A percentile compares a stretch with the other conserved stretches of the same genome.
These are phyloP conservation scores for Colletotrichum sansevieriae DNA, from an alignment of 2,329 filamentous ascomycete species.

Conservation along the genomic window DNA sequence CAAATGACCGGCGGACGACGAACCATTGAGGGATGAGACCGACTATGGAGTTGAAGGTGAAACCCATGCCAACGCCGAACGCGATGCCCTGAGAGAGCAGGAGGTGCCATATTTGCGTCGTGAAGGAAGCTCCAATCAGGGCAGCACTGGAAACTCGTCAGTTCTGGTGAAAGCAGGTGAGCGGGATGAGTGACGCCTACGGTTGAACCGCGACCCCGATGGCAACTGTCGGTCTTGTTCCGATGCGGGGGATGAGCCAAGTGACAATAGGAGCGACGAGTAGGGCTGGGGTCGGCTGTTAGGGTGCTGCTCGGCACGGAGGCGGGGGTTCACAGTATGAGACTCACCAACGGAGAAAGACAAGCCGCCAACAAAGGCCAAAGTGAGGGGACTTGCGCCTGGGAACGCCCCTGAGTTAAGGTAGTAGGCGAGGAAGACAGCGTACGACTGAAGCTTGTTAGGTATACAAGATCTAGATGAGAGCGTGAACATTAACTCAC, in stretches of 20 bases:
- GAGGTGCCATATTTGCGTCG: constrained; percentile 78
- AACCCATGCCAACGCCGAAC: constrained; percentile 84
- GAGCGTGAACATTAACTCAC: constrained; percentile 51
- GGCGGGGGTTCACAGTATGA: background rate
- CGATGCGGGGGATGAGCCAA: constrained; percentile 68
- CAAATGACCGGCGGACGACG: constrained; percentile 73
- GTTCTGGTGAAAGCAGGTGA: background rate
- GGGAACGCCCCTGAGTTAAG: constrained; percentile 71
- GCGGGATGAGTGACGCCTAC: constrained; percentile 3
- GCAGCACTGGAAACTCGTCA: constrained; percentile 53
- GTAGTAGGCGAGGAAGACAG: constrained; percentile 70
- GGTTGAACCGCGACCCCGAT: constrained; percentile 75
- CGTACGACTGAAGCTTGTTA: constrained; percentile 59
- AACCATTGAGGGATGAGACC: constrained; percentile 83
- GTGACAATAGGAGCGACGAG: constrained; percentile 78
- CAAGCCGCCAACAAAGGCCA: constrained; percentile 82
- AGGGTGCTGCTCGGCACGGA: constrained; percentile 40
- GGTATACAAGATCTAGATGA: background rate
- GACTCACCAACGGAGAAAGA: constrained; percentile 67
- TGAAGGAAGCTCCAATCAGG: constrained; percentile 79
- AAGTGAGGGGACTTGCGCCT: constrained; percentile 73
- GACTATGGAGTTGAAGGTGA: constrained; percentile 78
- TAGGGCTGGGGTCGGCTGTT: constrained; percentile 62
- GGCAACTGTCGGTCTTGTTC: constrained; percentile 74
- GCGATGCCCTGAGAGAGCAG: constrained; percentile 80